Evolutionary conservation across 371 early-diverging fungal species (phyloP).

Genomic region (Conidiobolus incongruus): DNA sequence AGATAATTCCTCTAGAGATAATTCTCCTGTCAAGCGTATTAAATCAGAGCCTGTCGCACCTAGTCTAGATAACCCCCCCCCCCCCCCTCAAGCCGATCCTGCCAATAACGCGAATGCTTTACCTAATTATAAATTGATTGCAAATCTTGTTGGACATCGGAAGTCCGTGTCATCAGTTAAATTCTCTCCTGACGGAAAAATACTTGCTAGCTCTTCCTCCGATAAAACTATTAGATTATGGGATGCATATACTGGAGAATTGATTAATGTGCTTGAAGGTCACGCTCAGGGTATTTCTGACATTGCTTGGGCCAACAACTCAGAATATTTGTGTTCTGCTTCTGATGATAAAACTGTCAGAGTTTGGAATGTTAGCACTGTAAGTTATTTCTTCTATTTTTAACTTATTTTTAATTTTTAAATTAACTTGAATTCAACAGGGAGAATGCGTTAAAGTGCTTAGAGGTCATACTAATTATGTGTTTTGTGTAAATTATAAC

Average conservation of each 20-base stretch:
- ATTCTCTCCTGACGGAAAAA: conserved; percentile 92
- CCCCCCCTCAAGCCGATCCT: no score
- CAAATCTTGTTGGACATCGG: conserved; percentile 78
- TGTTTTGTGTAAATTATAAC: conserved; percentile 92
- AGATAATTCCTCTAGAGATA: no score
- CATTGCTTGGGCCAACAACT: conserved; percentile 87
- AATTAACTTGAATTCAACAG: conserved; percentile 9
- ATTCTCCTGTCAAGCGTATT: no score
- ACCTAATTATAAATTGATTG: conserved; percentile 74
- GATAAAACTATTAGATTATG: conserved; percentile 49
- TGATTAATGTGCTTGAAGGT: conserved; percentile 67
- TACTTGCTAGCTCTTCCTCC: conserved; percentile 58
- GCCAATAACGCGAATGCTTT: no score
- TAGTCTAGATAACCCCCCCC: no score
- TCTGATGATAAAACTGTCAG: conserved; percentile 89
- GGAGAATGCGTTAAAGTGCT: conserved; percentile 53
- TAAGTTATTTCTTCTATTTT: conserved; percentile 9
- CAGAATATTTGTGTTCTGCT: conserved; percentile 64
- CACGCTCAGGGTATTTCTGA: conserved; percentile 91
- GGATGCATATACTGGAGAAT: conserved; percentile 70
- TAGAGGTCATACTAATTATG: conserved; percentile 83
- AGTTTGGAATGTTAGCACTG: conserved; percentile 63
- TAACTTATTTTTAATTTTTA: neutral
- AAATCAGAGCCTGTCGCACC: no score
- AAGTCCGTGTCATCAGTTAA: conserved; percentile 90